A percentile compares a stretch with the other conserved stretches of the same genome.
These are phyloP conservation scores for Peronospora farinosa DNA, from an alignment of 352 stramenopile genomes.

Conservation along the genomic window DNA sequence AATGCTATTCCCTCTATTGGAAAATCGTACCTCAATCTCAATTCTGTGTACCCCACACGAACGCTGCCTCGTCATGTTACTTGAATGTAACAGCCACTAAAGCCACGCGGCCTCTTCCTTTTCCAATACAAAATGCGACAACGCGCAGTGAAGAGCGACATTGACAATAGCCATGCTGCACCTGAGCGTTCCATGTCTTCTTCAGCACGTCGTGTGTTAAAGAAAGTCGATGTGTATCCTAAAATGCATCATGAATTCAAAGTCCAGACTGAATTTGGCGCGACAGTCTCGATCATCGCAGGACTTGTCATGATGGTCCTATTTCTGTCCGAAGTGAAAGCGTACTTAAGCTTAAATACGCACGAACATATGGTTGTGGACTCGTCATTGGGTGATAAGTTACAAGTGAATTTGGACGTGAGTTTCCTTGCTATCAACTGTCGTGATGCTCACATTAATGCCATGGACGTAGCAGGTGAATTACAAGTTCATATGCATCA, in stretches of 20 bases:
- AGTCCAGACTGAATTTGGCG: conserved; percentile 91
- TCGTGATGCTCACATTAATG: conserved; percentile 96
- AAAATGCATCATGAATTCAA: conserved; percentile 95
- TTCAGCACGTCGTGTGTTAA: conserved; percentile 56
- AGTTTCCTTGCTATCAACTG: conserved; percentile 96
- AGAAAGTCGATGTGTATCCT: conserved; percentile 89
- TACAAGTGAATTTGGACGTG: conserved; percentile 96
- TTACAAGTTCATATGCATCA: conserved; percentile 96
- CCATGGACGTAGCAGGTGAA: conserved; percentile 98
- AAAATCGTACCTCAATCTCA: background rate
- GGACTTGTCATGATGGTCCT: conserved; percentile 19
- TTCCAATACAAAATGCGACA: conserved; percentile 40
- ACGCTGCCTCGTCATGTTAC: conserved; percentile 4
- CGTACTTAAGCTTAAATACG: conserved; percentile 73
- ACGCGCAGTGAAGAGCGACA: conserved; percentile 49
- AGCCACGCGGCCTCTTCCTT: conserved; percentile 11
- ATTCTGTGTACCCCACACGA: conserved; percentile 7
- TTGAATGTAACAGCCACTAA: conserved; percentile 4
- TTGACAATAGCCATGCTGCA: conserved; percentile 37
- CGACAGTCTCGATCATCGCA: conserved; percentile 31
- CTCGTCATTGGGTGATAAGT: conserved; percentile 90
- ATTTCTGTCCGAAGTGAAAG: conserved; percentile 71
- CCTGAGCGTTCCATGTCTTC: conserved; percentile 35
- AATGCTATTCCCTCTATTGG: no score
- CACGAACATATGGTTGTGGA: conserved; percentile 95